Evolutionary conservation across 176 grass and related monocot genomes (phyloP).

Genomic region (Cenchrus fungigraminus): DNA sequence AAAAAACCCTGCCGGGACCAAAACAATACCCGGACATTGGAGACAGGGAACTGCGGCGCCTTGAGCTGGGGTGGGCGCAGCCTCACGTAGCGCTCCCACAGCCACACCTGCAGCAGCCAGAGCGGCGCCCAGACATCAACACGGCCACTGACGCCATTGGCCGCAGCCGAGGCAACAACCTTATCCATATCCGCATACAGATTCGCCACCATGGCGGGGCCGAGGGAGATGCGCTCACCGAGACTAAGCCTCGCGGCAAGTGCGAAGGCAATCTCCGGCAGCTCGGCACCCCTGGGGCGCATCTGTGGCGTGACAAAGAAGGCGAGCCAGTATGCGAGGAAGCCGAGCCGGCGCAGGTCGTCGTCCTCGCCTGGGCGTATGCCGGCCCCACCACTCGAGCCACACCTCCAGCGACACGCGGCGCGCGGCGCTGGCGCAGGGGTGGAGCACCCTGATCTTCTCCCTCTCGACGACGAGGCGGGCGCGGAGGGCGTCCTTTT

Average conservation of each 20-base stretch:
- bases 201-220: slow-evolving; percentile 49
- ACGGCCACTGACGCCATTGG: not conserved
- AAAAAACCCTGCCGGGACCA: slow-evolving; percentile 23
- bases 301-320: slow-evolving; percentile 43
- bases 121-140: slow-evolving; percentile 47
- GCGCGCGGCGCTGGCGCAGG: slow-evolving; percentile 39
- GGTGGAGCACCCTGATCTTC: slow-evolving; percentile 66
- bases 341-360: slow-evolving; percentile 55
- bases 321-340: slow-evolving; percentile 66
- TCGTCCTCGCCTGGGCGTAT: slow-evolving; percentile 49
- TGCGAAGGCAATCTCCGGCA: slow-evolving; percentile 39
- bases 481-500: slow-evolving; percentile 46
- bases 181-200: slow-evolving; percentile 56
- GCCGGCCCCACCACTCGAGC: slow-evolving; percentile 62
- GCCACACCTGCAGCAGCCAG: slow-evolving; percentile 66
- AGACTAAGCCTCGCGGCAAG: slow-evolving; percentile 55
- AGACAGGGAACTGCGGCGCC: slow-evolving; percentile 38
- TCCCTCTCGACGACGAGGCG: slow-evolving; percentile 63
- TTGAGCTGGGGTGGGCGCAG: slow-evolving; percentile 37
- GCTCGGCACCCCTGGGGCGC: slow-evolving; percentile 16
- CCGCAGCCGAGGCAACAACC: slow-evolving; percentile 1
- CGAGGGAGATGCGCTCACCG: slow-evolving; percentile 60
- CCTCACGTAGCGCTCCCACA: slow-evolving; percentile 54
- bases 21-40: slow-evolving; percentile 31
- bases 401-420: slow-evolving; percentile 50